These are phyloP conservation scores for Xylaria sp. DNA, from an alignment of 2,329 filamentous ascomycete genomes.

Conservation along the genomic window DNA sequence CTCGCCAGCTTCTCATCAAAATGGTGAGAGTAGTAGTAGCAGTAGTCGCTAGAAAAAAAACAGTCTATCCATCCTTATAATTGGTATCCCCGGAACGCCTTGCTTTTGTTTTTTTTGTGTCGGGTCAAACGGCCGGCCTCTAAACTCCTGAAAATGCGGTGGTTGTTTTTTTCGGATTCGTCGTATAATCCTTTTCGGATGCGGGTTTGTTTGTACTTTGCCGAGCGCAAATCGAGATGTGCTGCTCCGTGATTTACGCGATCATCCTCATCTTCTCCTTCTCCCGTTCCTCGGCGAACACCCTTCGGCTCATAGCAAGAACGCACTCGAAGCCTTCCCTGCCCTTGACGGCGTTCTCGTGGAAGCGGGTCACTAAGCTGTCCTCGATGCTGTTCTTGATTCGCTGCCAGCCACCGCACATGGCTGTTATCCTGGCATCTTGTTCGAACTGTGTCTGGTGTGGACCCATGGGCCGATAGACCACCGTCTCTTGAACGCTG, in stretches of 20 bases:
- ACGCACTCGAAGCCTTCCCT: conserved; percentile 95
- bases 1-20: background rate
- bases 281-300: conserved; percentile 87
- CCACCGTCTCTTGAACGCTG: conserved; percentile 89
- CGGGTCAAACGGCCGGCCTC: conserved; percentile 11
- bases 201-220: conserved; percentile 10
- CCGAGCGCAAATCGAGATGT: conserved; percentile 2
- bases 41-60: conserved; percentile 6
- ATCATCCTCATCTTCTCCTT: conserved; percentile 49
- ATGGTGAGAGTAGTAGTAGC: background rate
- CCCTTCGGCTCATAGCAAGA: conserved; percentile 86
- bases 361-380: conserved; percentile 82
- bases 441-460: conserved; percentile 81
- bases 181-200: conserved; percentile 9
- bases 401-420: conserved; percentile 96
- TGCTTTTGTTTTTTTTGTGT: conserved; percentile 32
- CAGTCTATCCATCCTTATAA: conserved; percentile 18
- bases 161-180: conserved; percentile 17
- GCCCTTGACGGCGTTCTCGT: conserved; percentile 87
- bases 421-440: conserved; percentile 87
- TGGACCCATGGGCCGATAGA: conserved; percentile 68
- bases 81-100: conserved; percentile 41
- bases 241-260: conserved; percentile 15
- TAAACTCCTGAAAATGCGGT: conserved; percentile 32
- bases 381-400: conserved; percentile 97